Percentiles rank a stretch among this genome's conserved stretches.
phyloP scores from a whole-genome alignment of 306 rosid species.

The Begonia fuchsioides region DNA sequence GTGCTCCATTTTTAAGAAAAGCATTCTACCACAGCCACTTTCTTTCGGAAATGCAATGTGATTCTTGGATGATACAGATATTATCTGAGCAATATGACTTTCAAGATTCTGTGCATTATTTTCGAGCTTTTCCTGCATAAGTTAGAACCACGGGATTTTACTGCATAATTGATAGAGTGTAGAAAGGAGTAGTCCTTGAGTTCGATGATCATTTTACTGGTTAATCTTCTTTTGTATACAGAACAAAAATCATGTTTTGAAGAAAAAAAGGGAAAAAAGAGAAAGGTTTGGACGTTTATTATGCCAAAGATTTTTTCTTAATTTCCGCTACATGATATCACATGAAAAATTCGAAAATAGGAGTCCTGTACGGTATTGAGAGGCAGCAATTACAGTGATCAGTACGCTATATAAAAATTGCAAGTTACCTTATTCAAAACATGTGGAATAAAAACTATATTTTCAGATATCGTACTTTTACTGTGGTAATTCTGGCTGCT shows the following conservation, averaged over 20 bases:
- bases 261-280: neutral
- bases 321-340: too few relatives aligned
- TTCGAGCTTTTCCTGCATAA: slow-evolving; percentile 51
- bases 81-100: slow-evolving; percentile 23
- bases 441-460: neutral
- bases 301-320: too few relatives aligned
- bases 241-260: neutral
- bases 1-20: slow-evolving; percentile 43
- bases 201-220: neutral
- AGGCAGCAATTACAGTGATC: neutral
- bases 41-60: slow-evolving; percentile 16
- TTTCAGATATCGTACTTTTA: slow-evolving; percentile 28
- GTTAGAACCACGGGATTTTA: slow-evolving; percentile 8
- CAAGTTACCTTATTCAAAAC: slow-evolving; percentile 1
- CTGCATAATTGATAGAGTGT: neutral
- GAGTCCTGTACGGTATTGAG: neutral
- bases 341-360: neutral
- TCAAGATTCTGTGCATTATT: slow-evolving; percentile 47
- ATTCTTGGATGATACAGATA: slow-evolving; percentile 23
- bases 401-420: neutral
- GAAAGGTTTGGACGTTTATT: neutral
- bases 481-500: slow-evolving; percentile 38
- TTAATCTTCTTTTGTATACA: neutral
- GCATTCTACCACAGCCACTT: slow-evolving; percentile 26
- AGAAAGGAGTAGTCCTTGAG: neutral